These are phyloP conservation scores for Zoysia pacifica DNA, from an alignment of 176 grass and related monocot genomes.

Conservation along the genomic window DNA sequence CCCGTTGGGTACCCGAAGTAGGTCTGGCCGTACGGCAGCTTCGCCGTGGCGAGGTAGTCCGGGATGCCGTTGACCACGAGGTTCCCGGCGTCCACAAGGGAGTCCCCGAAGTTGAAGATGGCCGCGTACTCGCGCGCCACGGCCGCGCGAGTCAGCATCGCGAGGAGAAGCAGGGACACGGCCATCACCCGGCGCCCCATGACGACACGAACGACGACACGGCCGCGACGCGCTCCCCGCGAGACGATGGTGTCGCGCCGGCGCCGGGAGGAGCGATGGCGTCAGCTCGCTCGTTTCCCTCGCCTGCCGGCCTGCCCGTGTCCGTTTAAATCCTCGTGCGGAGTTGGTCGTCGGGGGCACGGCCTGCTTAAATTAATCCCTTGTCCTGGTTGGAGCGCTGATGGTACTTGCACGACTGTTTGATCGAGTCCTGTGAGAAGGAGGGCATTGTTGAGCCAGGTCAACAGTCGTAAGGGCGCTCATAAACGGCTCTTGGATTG, in stretches of 20 bases:
- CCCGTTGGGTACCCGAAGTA: constrained; percentile 84
- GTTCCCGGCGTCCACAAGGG: constrained; percentile 76
- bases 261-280: background rate
- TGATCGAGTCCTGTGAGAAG: constrained; percentile 39
- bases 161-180: constrained; percentile 25
- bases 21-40: constrained; percentile 71
- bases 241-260: background rate
- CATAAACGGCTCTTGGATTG: constrained; percentile 9
- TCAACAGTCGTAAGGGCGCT: background rate
- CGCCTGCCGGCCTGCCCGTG: background rate
- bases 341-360: constrained; percentile 1
- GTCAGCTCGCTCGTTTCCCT: background rate
- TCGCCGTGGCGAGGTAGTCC: constrained; percentile 67
- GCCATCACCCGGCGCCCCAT: constrained; percentile 18
- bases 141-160: constrained; percentile 2
- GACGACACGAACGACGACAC: background rate
- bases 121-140: constrained; percentile 61
- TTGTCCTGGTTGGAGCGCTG: background rate
- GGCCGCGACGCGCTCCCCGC: background rate
- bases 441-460: background rate
- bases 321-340: constrained; percentile 27
- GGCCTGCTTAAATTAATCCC: constrained; percentile 4
- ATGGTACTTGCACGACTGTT: background rate
- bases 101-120: constrained; percentile 92
- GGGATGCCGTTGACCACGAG: constrained; percentile 73